phyloP scores from a whole-genome alignment of 495 filamentous ascomycete species.

The Apiosordaria backusii region DNA sequence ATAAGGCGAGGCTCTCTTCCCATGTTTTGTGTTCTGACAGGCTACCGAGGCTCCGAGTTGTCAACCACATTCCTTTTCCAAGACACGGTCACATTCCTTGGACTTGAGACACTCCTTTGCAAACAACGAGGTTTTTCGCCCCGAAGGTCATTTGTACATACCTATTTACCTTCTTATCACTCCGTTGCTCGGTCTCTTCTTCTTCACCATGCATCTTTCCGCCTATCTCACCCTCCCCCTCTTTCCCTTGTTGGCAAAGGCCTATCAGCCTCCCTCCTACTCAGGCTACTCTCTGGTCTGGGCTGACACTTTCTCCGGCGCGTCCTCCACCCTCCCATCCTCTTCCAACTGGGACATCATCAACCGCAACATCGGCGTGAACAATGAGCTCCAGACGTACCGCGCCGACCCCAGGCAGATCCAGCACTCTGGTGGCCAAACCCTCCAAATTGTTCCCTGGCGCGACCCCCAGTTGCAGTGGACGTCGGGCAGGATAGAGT shows the following conservation, averaged over 20 bases:
- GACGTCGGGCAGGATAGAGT: slow-evolving; percentile 50
- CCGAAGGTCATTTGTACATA: neutral
- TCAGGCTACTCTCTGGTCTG: slow-evolving; percentile 34
- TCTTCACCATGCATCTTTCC: neutral
- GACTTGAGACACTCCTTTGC: neutral
- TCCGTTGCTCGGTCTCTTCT: neutral
- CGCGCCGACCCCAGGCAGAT: slow-evolving; percentile 33
- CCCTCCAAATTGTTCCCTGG: slow-evolving; percentile 47
- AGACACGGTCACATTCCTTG: neutral
- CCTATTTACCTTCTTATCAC: neutral
- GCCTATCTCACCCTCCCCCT: slow-evolving; percentile 13
- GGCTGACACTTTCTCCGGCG: slow-evolving; percentile 40
- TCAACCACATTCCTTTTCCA: neutral
- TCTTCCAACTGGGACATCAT: slow-evolving; percentile 43
- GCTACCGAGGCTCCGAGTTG: neutral
- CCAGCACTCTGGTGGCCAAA: slow-evolving; percentile 42
- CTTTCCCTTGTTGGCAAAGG: slow-evolving; percentile 22
- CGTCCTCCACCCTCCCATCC: slow-evolving; percentile 30
- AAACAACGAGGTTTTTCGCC: neutral
- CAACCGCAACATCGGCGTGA: slow-evolving; percentile 34
- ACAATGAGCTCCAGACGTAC: slow-evolving; percentile 47
- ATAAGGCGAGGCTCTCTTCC: neutral
- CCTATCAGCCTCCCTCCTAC: slow-evolving; percentile 34
- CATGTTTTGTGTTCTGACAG: neutral
- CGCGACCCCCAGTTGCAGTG: slow-evolving; percentile 32